Base-by-base conservation (phyloP, 2,329 filamentous ascomycete species). In the Drechslera avenae region DNA sequence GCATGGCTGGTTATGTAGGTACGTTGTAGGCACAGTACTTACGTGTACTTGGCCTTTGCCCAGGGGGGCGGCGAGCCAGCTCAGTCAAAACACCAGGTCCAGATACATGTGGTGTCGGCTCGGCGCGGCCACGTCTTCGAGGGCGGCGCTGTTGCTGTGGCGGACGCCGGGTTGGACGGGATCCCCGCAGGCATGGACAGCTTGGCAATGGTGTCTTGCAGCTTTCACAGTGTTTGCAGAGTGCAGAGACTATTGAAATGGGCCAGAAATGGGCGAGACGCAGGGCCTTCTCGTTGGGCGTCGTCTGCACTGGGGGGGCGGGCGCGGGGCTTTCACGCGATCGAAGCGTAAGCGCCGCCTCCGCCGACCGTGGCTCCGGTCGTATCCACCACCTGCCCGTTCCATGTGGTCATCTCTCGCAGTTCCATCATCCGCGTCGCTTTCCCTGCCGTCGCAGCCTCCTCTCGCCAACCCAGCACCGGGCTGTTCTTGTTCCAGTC, bases 281-380 rank as follows among this genome's bases (percentile, higher is more conserved):
- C 39, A 52, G 26, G 26, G 50, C 50, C 53, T n/a, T n/a, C n/a
- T 59, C 34, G 48, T 46, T 45, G 46, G 51, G 40, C 53, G 43
- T 42, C 34, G 45, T 37, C 16, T 44, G 37, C 33, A 49, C 32
- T 47, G 45, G 37, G 34, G 19, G n/a, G 21, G n/a, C n/a, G n/a
- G 34, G 19, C 44, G 39, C 40, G 46, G 35, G 37, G 50, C 44
- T 46, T 36, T 32, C 32, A 26, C 34, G 32, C 39, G 54, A 53
- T 52, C 51, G 26, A 47, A 56, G 57, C 57, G 57, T 52, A 58
- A 55, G 52, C 57, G 57, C 57, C 51, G 41, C 31, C 49, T 39
- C 31, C 37, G 43, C 37, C 49, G 49, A 51, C 45, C 30, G 32
- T 45, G 30, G 41, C 35, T 42, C 52, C 56, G 50, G 53, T 42